Base-by-base conservation (phyloP, 2,329 filamentous ascomycete genomes). In the Colletotrichum ledebouriae region DNA sequence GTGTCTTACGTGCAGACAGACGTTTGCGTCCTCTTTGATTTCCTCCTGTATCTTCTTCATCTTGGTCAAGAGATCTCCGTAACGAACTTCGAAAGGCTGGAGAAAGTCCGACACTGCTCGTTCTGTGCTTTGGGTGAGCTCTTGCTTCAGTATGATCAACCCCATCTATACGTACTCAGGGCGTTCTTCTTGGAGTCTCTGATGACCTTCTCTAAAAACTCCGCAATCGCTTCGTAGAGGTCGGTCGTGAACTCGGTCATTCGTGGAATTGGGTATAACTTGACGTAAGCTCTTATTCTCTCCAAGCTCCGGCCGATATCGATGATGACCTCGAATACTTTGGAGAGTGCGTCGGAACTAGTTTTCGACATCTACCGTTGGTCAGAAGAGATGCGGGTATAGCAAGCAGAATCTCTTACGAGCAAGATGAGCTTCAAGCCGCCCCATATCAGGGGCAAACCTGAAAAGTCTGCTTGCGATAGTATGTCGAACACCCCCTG, bases 401-500 rank as follows among this genome's bases (percentile, higher is more conserved):
- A 13, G 13, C 39, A 17, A 0, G 0, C 12, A 11, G n/a, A 12
- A 29, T n/a, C 41, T 2, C 37, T 17, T 39, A 69, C 67, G 10
- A 73, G 44, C 11, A 73, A 34, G 3, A 68, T 59, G 29, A 73
- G 63, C 37, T 73, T 73, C 41, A 72, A 17, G 3, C 64, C 71
- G 2, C 74, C 74, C 74, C 74, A 76, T 17, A 76, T 70, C 13
- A 75, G 62, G 4, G 74, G 71, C 58, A 75, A 57, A 11, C 72
- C 74, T 12, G 67, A 62, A 52, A 73, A 73, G 33, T 73, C 73
- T 3, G 71, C 70, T 46, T 76, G 74, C 1, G 70, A 73, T 1
- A 76, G 65, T 10, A 75, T 74, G 29, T 75, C 73, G 53, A 76
- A 75, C 9, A 74, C 73, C 13, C 72, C 73, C 5, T 71, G 70